Evolutionary conservation across 129 eudicot genomes (phyloP).

Genomic region (Flaveria trinervia): DNA sequence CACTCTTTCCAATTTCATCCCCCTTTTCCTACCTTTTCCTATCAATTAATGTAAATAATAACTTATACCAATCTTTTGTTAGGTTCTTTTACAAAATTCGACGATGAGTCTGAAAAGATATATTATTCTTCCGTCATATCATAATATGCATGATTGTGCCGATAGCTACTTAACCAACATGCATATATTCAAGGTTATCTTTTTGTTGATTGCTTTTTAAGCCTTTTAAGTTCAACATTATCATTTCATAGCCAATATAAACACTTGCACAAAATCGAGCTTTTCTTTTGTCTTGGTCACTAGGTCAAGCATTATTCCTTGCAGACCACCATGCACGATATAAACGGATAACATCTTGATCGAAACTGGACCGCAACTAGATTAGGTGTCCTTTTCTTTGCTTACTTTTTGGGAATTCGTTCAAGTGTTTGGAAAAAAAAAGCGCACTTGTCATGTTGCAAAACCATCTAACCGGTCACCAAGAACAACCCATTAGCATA

Average conservation of each 20-base stretch:
- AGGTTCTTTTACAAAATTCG: conserved; percentile 29
- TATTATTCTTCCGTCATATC: conserved; percentile 19
- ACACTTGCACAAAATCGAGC: background rate
- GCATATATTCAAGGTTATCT: conserved; percentile 27
- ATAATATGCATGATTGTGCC: conserved; percentile 21
- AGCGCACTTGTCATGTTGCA: too few relatives aligned
- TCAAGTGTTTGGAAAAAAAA: too few relatives aligned
- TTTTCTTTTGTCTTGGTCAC: conserved; percentile 22
- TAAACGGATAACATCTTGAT: conserved; percentile 5
- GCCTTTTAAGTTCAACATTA: conserved; percentile 23
- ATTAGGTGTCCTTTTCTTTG: conserved; percentile 4
- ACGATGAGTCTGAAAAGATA: conserved; percentile 20
- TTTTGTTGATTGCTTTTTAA: conserved; percentile 23
- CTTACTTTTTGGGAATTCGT: background rate
- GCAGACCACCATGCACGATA: conserved; percentile 11
- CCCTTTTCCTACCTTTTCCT: conserved; percentile 34
- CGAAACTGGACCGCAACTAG: conserved; percentile 2
- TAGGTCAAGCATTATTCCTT: conserved; percentile 37
- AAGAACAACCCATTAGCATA: too few relatives aligned
- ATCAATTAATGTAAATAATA: conserved; percentile 5
- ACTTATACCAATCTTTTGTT: conserved; percentile 33
- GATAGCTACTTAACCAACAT: conserved; percentile 31
- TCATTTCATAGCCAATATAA: conserved; percentile 7
- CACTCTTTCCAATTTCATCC: conserved; percentile 32
- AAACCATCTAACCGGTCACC: too few relatives aligned